Conservation (phyloP, 2,329 filamentous ascomycete genomes). For the Phyllosticta citriasiana region DNA sequence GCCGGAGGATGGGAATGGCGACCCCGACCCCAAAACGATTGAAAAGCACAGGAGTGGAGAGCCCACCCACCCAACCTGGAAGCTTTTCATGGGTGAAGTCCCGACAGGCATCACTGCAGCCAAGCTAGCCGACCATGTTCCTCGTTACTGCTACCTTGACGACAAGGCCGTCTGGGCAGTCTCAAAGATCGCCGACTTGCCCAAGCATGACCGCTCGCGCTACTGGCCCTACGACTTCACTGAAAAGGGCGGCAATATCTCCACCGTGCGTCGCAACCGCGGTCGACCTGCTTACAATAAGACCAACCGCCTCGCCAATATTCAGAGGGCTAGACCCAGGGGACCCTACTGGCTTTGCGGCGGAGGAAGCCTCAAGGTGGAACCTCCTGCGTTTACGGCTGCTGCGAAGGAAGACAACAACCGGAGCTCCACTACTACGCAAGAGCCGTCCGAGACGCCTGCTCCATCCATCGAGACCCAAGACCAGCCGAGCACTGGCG, state of each 20-base stretch:
- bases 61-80: conserved; percentile 29
- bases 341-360: not conserved
- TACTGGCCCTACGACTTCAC: conserved; percentile 33
- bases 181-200: conserved; percentile 1
- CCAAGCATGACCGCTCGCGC: not conserved
- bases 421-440: not conserved
- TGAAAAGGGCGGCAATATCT: conserved; percentile 20
- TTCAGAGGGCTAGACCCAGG: not conserved
- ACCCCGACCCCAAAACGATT: conserved; percentile 19
- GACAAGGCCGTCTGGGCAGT: conserved; percentile 28
- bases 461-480: not conserved
- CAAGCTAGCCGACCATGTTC: conserved; percentile 9
- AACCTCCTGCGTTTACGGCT: not conserved
- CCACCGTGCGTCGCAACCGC: conserved; percentile 23
- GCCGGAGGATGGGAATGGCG: conserved; percentile 28
- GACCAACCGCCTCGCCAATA: not conserved
- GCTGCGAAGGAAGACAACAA: not conserved
- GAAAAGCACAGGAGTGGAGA: conserved; percentile 15
- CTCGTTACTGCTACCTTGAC: conserved; percentile 31
- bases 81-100: conserved; percentile 27
- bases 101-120: conserved; percentile 19
- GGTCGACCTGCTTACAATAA: conserved; percentile 24
- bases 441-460: not conserved
- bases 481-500: not conserved
- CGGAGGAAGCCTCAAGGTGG: not conserved